phyloP scores from a whole-genome alignment of 1,139 yeast genomes.

The Yamadazyma taylorii region DNA sequence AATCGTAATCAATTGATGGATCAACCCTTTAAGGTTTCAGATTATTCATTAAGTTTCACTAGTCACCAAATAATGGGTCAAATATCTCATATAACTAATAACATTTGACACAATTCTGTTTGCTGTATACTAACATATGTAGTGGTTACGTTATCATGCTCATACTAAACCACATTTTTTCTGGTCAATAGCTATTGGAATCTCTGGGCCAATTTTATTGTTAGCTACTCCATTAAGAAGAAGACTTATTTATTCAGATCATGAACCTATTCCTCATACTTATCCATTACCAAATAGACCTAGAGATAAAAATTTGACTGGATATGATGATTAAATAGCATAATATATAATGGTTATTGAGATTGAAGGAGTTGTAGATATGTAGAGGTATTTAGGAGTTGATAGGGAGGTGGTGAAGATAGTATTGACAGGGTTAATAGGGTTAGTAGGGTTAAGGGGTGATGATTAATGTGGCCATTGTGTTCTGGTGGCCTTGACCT shows the following conservation, averaged over 20 bases:
- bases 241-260: conserved; percentile 65
- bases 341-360: not conserved
- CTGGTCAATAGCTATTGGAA: conserved; percentile 66
- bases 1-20: no score
- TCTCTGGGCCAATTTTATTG: conserved; percentile 65
- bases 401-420: no score
- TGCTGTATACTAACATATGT: conserved; percentile 26
- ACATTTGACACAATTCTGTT: not conserved
- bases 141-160: conserved; percentile 81
- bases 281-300: conserved; percentile 68
- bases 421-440: no score
- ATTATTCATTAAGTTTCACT: no score
- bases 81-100: not conserved
- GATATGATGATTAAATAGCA: conserved; percentile 50
- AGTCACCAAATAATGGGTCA: no score
- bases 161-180: conserved; percentile 79
- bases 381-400: no score
- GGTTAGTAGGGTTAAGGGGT: not conserved
- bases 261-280: conserved; percentile 63
- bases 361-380: no score
- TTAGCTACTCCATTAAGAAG: conserved; percentile 70
- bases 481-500: not conserved
- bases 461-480: no score
- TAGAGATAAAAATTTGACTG: conserved; percentile 49
- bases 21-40: no score